A percentile compares a stretch with the other conserved stretches of the same genome.
Conservation (phyloP, 495 filamentous ascomycete species). For the Aspergillus panamensis region DNA sequence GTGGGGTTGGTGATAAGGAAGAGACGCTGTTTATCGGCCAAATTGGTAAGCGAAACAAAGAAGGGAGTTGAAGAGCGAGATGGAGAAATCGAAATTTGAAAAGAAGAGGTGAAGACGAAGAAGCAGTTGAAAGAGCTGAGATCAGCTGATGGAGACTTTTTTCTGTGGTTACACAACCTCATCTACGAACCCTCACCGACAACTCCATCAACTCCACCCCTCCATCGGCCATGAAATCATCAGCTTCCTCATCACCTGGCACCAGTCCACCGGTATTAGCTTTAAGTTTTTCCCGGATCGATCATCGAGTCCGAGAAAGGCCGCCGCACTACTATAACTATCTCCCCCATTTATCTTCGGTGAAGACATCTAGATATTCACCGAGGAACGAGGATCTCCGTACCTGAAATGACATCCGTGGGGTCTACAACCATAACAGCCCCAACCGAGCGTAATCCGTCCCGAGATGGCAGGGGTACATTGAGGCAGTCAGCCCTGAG, state of each 20-base stretch:
- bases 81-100: not conserved
- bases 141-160: not conserved
- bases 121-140: not conserved
- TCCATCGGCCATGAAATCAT: too few relatives aligned
- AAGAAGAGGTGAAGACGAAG: not conserved
- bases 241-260: too few relatives aligned
- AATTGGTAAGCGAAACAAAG: not conserved
- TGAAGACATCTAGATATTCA: too few relatives aligned
- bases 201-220: too few relatives aligned
- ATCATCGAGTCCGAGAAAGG: too few relatives aligned
- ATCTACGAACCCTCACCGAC: too few relatives aligned
- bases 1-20: slow-evolving; percentile 11
- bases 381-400: not conserved
- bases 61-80: not conserved
- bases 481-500: too few relatives aligned
- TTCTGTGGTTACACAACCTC: too few relatives aligned
- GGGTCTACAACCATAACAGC: not conserved
- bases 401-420: not conserved
- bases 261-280: too few relatives aligned
- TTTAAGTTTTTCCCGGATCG: too few relatives aligned
- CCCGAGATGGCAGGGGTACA: not conserved
- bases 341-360: too few relatives aligned
- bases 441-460: not conserved
- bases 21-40: not conserved
- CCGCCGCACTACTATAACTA: too few relatives aligned